Evolutionary conservation across 768 basidiomycete genomes (phyloP), one percentile per base, ranked within the genome.

Genomic region (Suillus hirtellus): DNA sequence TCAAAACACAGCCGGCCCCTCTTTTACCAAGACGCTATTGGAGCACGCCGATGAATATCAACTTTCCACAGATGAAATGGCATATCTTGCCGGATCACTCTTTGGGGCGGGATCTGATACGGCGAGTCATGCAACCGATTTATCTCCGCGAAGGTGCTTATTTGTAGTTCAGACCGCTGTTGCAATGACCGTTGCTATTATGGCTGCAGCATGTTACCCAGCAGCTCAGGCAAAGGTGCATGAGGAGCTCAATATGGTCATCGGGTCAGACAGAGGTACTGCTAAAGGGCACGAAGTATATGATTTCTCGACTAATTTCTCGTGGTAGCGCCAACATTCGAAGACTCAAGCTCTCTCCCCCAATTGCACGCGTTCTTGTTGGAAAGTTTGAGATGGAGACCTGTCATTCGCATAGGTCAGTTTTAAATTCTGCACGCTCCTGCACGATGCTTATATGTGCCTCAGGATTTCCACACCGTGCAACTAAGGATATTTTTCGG

Each of bases 71-170:
- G 49, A 49, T 2, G 49, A 49, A 24, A 49, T 49, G 49, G 24
- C 49, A 14, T 49, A 49, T 49, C 49, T 49, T 3, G 49, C 49
- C 1, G 49, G 49, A 49, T 49, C 49, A 27, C 49, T 49, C 24
- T 49, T 49, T 49, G 49, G 49, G 15, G 49, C 49, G 14, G 49
- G 49, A 27, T 49, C 49, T 49, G 49, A 49, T 49, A 49, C 49
- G 49, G 49, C 24, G 27, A 27, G 49, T 3, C 24, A 49, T 49
- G 24, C 24, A 27, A 27, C 1, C 9, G 8, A 27, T 27, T 27
- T 49, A 31, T 15, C 15, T 27, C 14, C 2, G 8, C 24, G 24
- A 49, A 17, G 24, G 24, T 27, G 27, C 49, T 49, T 15, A 49
- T 49, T 17, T 15, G 7, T 27, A 15, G 3, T 9, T 3, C 49